phyloP scores from a whole-genome alignment of 148 eudicot species.

The Bassia scoparia region DNA sequence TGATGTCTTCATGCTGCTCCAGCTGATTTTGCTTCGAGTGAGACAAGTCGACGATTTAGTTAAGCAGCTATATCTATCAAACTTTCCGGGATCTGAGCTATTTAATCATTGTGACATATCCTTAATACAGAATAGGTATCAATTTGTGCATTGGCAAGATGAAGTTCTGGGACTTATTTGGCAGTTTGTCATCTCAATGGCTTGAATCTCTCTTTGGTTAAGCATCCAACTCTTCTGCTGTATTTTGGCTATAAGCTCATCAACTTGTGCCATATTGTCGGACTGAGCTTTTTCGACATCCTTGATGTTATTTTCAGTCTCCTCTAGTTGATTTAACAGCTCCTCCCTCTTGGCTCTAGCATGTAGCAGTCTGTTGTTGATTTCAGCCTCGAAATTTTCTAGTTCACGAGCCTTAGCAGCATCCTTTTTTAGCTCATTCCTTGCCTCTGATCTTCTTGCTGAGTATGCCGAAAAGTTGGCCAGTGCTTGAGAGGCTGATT shows the following conservation, averaged over 20 bases:
- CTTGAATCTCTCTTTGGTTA: not conserved
- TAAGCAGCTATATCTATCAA: no score
- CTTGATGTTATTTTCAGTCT: conserved; percentile 20
- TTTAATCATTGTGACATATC: no score
- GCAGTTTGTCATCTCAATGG: no score
- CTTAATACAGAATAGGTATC: no score
- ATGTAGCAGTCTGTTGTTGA: not conserved
- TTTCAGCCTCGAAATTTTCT: conserved; percentile 19
- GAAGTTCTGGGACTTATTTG: no score
- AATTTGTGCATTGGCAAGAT: no score
- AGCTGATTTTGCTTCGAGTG: no score
- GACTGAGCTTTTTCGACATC: conserved; percentile 8
- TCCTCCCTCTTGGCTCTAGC: conserved; percentile 22
- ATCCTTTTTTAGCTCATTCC: conserved; percentile 20
- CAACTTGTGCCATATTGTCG: conserved; percentile 16
- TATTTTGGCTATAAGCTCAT: conserved; percentile 13
- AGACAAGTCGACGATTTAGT: no score
- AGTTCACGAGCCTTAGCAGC: conserved; percentile 29
- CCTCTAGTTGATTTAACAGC: conserved; percentile 23
- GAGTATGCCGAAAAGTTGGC: conserved; percentile 12
- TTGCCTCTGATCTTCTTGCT: conserved; percentile 11
- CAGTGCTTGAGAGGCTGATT: conserved; percentile 19
- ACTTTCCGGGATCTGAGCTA: no score
- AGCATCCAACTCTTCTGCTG: conserved; percentile 15
- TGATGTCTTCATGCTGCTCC: no score